Conservation (phyloP, 371 early-diverging fungal species). For the Gilbertella persicaria region DNA sequence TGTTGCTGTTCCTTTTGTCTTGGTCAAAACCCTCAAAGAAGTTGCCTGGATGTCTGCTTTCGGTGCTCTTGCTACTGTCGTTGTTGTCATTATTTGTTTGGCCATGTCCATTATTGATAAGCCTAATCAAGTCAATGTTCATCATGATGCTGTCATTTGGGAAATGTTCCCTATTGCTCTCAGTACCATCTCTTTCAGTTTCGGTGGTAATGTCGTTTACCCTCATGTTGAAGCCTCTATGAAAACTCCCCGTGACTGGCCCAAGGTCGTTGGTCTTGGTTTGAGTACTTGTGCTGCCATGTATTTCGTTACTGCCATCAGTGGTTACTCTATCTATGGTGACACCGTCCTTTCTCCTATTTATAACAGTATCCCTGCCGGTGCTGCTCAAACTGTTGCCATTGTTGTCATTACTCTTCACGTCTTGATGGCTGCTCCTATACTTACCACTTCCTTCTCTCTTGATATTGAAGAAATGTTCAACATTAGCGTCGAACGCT, state of each 20-base stretch:
- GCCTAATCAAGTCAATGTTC: slow-evolving; percentile 21
- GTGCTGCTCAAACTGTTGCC: slow-evolving; percentile 55
- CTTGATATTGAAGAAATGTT: slow-evolving; percentile 61
- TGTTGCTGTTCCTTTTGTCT: slow-evolving; percentile 53
- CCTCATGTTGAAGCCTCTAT: slow-evolving; percentile 88
- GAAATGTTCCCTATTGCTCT: slow-evolving; percentile 60
- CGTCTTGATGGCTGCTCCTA: slow-evolving; percentile 77
- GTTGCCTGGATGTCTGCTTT: slow-evolving; percentile 66
- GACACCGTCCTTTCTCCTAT: slow-evolving; percentile 68
- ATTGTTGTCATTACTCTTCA: slow-evolving; percentile 78
- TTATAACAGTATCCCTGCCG: slow-evolving; percentile 70
- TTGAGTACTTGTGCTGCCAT: slow-evolving; percentile 71
- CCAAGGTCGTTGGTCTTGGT: slow-evolving; percentile 67
- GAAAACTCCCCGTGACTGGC: slow-evolving; percentile 76
- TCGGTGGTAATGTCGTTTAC: slow-evolving; percentile 82
- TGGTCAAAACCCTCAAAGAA: slow-evolving; percentile 63
- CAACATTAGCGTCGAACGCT: slow-evolving; percentile 48
- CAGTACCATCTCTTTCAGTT: slow-evolving; percentile 74
- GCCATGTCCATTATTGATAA: slow-evolving; percentile 42
- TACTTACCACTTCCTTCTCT: slow-evolving; percentile 76
- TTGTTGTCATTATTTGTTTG: slow-evolving; percentile 46
- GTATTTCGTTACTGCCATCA: slow-evolving; percentile 74
- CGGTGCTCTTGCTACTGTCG: slow-evolving; percentile 56
- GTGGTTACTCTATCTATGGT: slow-evolving; percentile 87
- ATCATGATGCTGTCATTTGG: slow-evolving; percentile 51